These are phyloP conservation scores for Elongisporangium anandrum DNA, from an alignment of 352 stramenopile species.

Conservation along the genomic window DNA sequence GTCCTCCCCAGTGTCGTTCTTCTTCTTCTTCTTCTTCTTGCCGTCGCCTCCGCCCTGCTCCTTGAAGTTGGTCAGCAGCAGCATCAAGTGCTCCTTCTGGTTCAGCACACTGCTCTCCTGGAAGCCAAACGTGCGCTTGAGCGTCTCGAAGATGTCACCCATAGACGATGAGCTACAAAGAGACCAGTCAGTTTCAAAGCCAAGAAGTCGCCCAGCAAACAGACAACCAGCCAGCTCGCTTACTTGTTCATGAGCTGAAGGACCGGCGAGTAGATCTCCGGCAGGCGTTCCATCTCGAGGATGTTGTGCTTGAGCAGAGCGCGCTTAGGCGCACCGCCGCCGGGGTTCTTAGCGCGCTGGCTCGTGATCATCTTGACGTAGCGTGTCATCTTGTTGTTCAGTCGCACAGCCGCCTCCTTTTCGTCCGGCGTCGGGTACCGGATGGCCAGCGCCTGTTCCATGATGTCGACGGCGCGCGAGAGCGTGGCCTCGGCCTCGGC, in stretches of 20 bases:
- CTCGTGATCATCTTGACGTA: slow-evolving; percentile 87
- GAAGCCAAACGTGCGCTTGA: slow-evolving; percentile 96
- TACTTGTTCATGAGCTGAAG: slow-evolving; percentile 58
- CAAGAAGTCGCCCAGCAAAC: neutral
- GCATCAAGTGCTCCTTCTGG: slow-evolving; percentile 69
- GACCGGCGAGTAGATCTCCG: slow-evolving; percentile 58
- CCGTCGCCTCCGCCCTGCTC: slow-evolving; percentile 52
- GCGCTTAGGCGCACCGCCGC: slow-evolving; percentile 12
- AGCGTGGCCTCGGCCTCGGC: slow-evolving; percentile 55
- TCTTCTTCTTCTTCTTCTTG: slow-evolving; percentile 17
- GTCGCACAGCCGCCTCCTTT: slow-evolving; percentile 50
- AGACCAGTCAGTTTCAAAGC: neutral
- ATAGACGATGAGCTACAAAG: slow-evolving; percentile 17
- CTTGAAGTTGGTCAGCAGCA: slow-evolving; percentile 78
- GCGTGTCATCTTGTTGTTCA: slow-evolving; percentile 81
- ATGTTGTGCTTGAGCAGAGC: slow-evolving; percentile 64
- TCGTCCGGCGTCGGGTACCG: slow-evolving; percentile 64
- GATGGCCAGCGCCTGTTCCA: slow-evolving; percentile 71
- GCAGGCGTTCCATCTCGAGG: slow-evolving; percentile 56
- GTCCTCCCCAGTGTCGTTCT: slow-evolving; percentile 21
- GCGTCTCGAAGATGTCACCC: slow-evolving; percentile 85
- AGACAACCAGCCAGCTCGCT: slow-evolving; percentile 1
- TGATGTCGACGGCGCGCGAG: slow-evolving; percentile 57
- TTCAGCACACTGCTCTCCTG: slow-evolving; percentile 85
- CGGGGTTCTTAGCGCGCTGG: slow-evolving; percentile 49